Conservation (phyloP, 208 protist species). For the Herpetomonas samuelpessoai region DNA sequence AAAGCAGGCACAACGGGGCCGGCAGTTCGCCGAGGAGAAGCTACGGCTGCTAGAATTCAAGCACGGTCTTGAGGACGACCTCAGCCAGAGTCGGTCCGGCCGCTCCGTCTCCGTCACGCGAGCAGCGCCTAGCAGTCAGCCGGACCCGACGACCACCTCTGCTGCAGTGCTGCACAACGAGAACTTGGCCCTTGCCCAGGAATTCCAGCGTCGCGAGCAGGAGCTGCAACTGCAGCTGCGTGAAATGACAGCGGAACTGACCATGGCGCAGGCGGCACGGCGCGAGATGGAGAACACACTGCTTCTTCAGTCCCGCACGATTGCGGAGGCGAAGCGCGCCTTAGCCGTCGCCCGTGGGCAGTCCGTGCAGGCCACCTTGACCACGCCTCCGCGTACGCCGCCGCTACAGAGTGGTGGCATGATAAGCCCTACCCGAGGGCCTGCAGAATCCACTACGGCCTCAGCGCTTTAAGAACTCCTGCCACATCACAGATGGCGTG, state of each 20-base stretch:
- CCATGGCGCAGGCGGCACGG: not conserved
- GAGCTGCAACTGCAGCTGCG: not conserved
- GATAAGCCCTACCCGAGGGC: constrained; percentile 21
- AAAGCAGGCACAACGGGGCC: not conserved
- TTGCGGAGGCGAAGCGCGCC: constrained; percentile 2
- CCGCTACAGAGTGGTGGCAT: constrained; percentile 17
- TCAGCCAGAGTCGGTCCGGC: not conserved
- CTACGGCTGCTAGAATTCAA: constrained; percentile 11
- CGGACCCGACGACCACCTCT: no score
- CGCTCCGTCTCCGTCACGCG: not conserved
- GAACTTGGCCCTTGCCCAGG: not conserved
- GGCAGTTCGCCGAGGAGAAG: constrained; percentile 10
- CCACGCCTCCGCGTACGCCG: no score
- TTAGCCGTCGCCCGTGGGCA: not conserved
- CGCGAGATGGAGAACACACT: constrained; percentile 4
- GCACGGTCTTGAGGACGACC: not conserved
- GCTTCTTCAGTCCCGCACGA: constrained; percentile 1
- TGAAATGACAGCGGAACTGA: not conserved
- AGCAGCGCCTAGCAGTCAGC: not conserved
- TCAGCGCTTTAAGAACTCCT: no score
- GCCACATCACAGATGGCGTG: no score
- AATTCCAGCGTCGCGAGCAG: not conserved
- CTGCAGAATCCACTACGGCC: not conserved
- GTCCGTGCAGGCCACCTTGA: not conserved
- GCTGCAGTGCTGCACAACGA: not conserved